Conservation (phyloP, 768 basidiomycete species). For the Leccinum arenicola region DNA sequence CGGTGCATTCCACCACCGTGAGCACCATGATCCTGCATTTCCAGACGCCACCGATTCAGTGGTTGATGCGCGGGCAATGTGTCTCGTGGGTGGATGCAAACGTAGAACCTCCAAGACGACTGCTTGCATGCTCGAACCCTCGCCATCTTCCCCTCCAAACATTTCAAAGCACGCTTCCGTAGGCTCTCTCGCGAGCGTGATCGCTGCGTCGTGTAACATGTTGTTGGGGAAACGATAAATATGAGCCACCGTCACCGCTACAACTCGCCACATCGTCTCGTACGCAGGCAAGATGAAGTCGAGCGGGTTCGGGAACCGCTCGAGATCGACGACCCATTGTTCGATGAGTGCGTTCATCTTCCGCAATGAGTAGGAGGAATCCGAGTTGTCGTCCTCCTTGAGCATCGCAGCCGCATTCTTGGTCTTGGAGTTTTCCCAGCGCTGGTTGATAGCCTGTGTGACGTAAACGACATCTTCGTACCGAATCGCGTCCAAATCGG, state of each 20-base stretch:
- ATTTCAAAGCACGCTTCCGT: conserved; percentile 19
- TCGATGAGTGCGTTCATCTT: conserved; percentile 28
- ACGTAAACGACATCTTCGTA: conserved; percentile 38
- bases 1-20: conserved; percentile 13
- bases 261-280: conserved; percentile 64
- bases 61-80: conserved; percentile 18
- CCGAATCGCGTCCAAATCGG: conserved; percentile 29
- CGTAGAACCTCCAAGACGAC: conserved; percentile 30
- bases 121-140: conserved; percentile 20
- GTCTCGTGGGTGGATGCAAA: conserved; percentile 26
- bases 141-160: conserved; percentile 11
- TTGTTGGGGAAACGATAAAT: conserved; percentile 23
- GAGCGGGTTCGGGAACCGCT: conserved; percentile 36
- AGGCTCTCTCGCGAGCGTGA: conserved; percentile 19
- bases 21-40: background rate
- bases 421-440: conserved; percentile 26
- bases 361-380: conserved; percentile 26
- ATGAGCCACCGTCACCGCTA: conserved; percentile 44
- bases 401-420: conserved; percentile 11
- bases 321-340: conserved; percentile 36
- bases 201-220: conserved; percentile 26
- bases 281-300: conserved; percentile 58
- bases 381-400: conserved; percentile 4
- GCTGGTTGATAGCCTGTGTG: conserved; percentile 37
- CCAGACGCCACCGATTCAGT: background rate